phyloP scores from a whole-genome alignment of 208 protist species.

The Blastocrithidia nonstop region DNA sequence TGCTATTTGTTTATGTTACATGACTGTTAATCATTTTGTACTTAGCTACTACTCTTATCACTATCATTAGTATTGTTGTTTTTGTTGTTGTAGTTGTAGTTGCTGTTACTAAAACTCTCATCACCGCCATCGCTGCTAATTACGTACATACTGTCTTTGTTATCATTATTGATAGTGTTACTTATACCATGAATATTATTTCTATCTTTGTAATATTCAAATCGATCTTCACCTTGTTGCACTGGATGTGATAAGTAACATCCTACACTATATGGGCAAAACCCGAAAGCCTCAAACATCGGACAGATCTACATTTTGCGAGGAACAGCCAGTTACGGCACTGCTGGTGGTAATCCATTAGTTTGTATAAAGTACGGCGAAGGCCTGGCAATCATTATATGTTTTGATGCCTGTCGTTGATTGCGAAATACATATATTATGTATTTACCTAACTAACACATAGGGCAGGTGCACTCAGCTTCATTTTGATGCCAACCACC shows the following conservation, averaged over 20 bases:
- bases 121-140: no score
- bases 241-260: slow-evolving; percentile 58
- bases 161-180: neutral
- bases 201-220: no score
- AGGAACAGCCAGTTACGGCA: slow-evolving; percentile 12
- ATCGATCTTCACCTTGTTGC: no score
- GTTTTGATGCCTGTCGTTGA: slow-evolving; percentile 55
- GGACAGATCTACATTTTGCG: slow-evolving; percentile 29
- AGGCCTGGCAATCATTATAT: slow-evolving; percentile 59
- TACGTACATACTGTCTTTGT: no score
- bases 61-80: no score
- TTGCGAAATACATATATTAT: slow-evolving; percentile 47
- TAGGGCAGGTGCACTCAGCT: slow-evolving; percentile 35
- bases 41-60: slow-evolving; percentile 7
- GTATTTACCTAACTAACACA: slow-evolving; percentile 52
- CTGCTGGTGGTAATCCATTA: slow-evolving; percentile 17
- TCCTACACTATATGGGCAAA: slow-evolving; percentile 50
- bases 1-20: no score
- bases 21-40: no score
- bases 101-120: no score
- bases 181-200: no score
- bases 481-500: neutral
- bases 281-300: slow-evolving; percentile 49
- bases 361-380: slow-evolving; percentile 10
- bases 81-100: neutral